Evolutionary conservation across 257 asterid genomes (phyloP).

Genomic region (Anisodus acutangulus): DNA sequence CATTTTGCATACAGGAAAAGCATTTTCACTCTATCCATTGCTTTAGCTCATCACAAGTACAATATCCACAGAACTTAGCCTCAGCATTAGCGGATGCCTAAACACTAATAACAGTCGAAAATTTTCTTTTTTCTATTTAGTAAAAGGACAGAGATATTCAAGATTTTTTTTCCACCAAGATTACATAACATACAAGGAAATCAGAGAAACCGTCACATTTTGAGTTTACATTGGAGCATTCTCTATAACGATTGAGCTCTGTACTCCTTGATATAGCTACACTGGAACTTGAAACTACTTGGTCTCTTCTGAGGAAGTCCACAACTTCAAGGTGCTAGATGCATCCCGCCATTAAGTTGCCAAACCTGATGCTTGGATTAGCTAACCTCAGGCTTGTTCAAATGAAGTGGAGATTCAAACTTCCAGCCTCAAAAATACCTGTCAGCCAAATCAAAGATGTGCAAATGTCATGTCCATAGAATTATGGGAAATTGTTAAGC

Average conservation of each 20-base stretch:
- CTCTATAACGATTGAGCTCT: background rate
- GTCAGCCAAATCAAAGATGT: conserved; percentile 5
- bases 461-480: background rate
- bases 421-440: conserved; percentile 19
- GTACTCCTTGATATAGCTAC: background rate
- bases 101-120: background rate
- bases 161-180: background rate
- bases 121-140: background rate
- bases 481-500: background rate
- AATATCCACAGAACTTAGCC: background rate
- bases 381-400: conserved; percentile 1
- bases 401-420: background rate
- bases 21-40: background rate
- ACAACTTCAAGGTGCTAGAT: background rate
- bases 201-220: background rate
- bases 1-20: background rate
- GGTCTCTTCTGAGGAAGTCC: background rate
- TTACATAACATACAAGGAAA: background rate
- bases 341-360: background rate
- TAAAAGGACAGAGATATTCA: background rate
- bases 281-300: background rate
- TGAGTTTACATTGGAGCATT: background rate
- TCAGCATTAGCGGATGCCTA: background rate
- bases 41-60: no score
- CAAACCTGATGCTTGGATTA: background rate